Evolutionary conservation across 2,329 filamentous ascomycete species (phyloP).

Genomic region (Scedosporium apiospermum): DNA sequence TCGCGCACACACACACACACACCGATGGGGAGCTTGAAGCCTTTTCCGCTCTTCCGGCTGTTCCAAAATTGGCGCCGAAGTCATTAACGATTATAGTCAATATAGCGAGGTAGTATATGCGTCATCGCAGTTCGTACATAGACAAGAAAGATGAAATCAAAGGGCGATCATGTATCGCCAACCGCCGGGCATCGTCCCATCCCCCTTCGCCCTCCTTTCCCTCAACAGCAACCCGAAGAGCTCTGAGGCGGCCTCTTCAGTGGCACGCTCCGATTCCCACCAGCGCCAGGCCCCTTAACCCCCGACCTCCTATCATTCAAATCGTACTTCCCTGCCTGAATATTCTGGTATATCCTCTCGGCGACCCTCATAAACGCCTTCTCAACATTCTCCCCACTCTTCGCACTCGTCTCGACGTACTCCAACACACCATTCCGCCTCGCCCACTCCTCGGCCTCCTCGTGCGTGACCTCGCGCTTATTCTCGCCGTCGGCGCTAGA

Average conservation of each 20-base stretch:
- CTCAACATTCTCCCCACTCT: constrained; percentile 91
- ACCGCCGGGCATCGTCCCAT: too few relatives aligned
- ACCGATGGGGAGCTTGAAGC: too few relatives aligned
- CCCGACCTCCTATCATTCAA: constrained; percentile 86
- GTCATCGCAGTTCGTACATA: not conserved
- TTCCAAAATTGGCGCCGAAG: not conserved
- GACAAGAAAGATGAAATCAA: not conserved
- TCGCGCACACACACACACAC: too few relatives aligned
- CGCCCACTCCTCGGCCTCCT: constrained; percentile 89
- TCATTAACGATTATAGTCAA: not conserved
- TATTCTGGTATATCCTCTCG: constrained; percentile 93
- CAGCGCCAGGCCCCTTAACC: constrained; percentile 60
- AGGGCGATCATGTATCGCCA: not conserved
- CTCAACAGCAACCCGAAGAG: constrained; percentile 38
- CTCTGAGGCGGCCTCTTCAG: constrained; percentile 22
- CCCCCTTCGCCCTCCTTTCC: not conserved
- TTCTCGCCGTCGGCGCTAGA: constrained; percentile 33
- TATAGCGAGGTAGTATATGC: not conserved
- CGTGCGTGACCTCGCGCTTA: constrained; percentile 67
- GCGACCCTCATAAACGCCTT: constrained; percentile 87
- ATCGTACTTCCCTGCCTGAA: constrained; percentile 90
- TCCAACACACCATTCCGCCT: constrained; percentile 74
- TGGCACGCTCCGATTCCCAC: not conserved
- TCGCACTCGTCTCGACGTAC: constrained; percentile 94
- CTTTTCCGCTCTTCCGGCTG: too few relatives aligned